Evolutionary conservation across 768 basidiomycete species (phyloP), one percentile per base, ranked within the genome.

Genomic region (Boletus pseudo-olivaceus): DNA sequence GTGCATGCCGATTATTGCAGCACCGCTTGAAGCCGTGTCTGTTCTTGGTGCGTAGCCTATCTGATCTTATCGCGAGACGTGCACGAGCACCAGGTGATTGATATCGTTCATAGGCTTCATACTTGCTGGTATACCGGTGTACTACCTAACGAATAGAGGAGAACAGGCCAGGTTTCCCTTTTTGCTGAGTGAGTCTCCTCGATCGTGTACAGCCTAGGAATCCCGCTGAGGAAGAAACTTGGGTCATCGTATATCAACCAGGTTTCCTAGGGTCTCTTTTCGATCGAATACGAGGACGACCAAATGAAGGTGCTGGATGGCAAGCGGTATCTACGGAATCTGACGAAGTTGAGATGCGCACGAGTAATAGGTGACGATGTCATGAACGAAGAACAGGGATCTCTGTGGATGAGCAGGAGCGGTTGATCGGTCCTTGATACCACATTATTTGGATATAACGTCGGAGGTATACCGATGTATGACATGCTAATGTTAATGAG

Each of bases 1-100:
- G 10, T 88, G 87, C 63, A 96, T 99, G 92, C 94, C 95, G 2
- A 78, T 96, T 47, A 87, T 95, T 53, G 96, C 96, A 4, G 94
- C 95, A 20, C 96, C 96, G 7, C 73, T 86, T 14, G 88, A 96
- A 67, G 93, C 95, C 0, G 68, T 90, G 7, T 85, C 93, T 8
- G 95, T 93, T 7, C 77, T 97, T 52, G 87, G 93, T 94, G 61
- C 53, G 82, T 73, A 39, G 14, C 15, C 2, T 14, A 11, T 12
- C 11, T 26, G 8, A 23, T 29, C 11, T 1, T 35, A 15, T 39
- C 29, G 47, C 14, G 34, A 17, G 43, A 45, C 23, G 19, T 35
- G 26, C 39, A 11, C 27, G 32, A 48, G 9, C 17, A 20, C 15
- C 4, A 3, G 37, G 48, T 55, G 32, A 57, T 39, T 38, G 37